Conservation (phyloP, 176 grass and related monocot species). For the Otatea glauca region DNA sequence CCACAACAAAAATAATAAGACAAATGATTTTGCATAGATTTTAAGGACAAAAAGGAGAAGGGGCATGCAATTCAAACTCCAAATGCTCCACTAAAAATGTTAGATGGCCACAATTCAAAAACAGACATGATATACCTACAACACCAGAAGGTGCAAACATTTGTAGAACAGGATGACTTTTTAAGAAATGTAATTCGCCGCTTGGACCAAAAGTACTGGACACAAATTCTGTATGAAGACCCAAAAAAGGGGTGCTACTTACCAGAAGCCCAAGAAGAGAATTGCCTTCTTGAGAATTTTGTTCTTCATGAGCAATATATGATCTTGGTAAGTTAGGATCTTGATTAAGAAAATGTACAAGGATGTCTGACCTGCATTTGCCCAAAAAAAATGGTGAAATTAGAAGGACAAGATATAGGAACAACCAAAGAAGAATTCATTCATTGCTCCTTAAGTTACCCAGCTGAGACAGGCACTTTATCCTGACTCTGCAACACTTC, state of each 20-base stretch:
- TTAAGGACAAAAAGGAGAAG: neutral
- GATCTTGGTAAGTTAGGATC: slow-evolving; percentile 65
- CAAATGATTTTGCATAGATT: slow-evolving; percentile 26
- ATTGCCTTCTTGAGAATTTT: slow-evolving; percentile 61
- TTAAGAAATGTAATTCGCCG: neutral
- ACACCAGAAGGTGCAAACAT: slow-evolving; percentile 21
- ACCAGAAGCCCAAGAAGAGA: slow-evolving; percentile 89
- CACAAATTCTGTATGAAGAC: neutral
- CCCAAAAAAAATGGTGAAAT: slow-evolving; percentile 34
- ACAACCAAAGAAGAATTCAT: slow-evolving; percentile 20
- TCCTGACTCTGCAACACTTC: slow-evolving; percentile 83
- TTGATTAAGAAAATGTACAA: slow-evolving; percentile 74
- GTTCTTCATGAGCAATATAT: slow-evolving; percentile 74
- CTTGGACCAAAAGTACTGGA: slow-evolving; percentile 36
- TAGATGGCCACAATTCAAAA: neutral
- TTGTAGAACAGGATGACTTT: slow-evolving; percentile 15
- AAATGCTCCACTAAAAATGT: slow-evolving; percentile 11
- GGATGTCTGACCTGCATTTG: slow-evolving; percentile 82
- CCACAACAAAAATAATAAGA: slow-evolving; percentile 32
- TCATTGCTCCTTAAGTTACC: slow-evolving; percentile 58
- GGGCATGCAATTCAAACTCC: neutral
- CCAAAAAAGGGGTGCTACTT: slow-evolving; percentile 42
- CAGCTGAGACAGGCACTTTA: slow-evolving; percentile 73
- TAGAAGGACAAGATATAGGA: slow-evolving; percentile 30
- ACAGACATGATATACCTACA: slow-evolving; percentile 19